These are phyloP conservation scores for Phytophthora litchii DNA, from an alignment of 352 stramenopile genomes.

Conservation along the genomic window DNA sequence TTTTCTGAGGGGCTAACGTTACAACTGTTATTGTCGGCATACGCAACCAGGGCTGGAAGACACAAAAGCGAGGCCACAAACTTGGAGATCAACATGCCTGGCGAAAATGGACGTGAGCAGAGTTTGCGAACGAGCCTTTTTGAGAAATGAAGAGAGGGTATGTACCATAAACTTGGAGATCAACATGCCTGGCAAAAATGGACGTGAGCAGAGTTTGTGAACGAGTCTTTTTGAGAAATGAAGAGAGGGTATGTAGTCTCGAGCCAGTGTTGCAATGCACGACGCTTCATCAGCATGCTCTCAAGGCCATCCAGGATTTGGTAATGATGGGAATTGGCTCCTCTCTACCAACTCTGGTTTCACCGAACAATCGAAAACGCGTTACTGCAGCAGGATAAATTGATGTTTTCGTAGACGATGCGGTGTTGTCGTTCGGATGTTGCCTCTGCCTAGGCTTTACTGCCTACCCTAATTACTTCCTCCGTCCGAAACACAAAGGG, in stretches of 20 bases:
- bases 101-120: not conserved
- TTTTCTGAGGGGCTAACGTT: constrained; percentile 28
- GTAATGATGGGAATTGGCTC: constrained; percentile 13
- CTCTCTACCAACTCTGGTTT: constrained; percentile 15
- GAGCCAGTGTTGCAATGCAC: constrained; percentile 6
- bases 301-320: constrained; percentile 1
- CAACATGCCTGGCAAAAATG: constrained; percentile 11
- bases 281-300: constrained; percentile 10
- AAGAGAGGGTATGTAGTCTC: not conserved
- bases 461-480: no score
- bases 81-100: constrained; percentile 17
- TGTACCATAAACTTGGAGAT: constrained; percentile 1
- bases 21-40: constrained; percentile 11
- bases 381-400: no score
- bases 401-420: no score
- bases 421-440: no score
- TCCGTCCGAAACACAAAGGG: no score
- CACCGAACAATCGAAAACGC: not conserved
- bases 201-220: not conserved
- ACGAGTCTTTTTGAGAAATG: constrained; percentile 5
- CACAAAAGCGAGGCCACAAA: constrained; percentile 9
- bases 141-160: not conserved
- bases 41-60: constrained; percentile 4
- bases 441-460: no score
- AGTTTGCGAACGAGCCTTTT: constrained; percentile 1